These are phyloP conservation scores for Magnolia officinalis DNA, from an alignment of 164 flowering plant species.

Conservation along the genomic window DNA sequence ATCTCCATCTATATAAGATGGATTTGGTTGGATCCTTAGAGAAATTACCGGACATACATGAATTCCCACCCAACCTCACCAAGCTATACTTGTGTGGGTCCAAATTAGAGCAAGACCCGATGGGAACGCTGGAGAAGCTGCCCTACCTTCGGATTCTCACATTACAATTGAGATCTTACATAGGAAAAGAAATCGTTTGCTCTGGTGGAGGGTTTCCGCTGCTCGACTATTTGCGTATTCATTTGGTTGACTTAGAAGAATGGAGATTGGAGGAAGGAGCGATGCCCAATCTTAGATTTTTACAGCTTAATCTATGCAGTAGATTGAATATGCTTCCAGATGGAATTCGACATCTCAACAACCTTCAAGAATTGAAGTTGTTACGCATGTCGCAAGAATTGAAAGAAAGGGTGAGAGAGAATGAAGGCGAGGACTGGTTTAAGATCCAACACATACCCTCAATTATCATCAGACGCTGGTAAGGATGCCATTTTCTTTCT, in stretches of 20 bases:
- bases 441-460: constrained; percentile 13
- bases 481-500: no score
- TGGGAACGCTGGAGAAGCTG: constrained; percentile 20
- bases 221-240: constrained; percentile 9
- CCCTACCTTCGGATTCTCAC: constrained; percentile 10
- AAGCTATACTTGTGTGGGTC: constrained; percentile 4
- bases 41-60: constrained; percentile 1
- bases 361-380: constrained; percentile 18
- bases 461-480: not conserved
- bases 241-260: constrained; percentile 4
- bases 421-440: constrained; percentile 9
- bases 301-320: not conserved
- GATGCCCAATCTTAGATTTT: constrained; percentile 19
- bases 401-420: not conserved
- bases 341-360: constrained; percentile 18
- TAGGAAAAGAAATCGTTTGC: constrained; percentile 21
- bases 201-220: constrained; percentile 24
- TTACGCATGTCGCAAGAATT: constrained; percentile 10
- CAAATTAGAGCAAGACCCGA: constrained; percentile 10
- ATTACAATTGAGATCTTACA: not conserved
- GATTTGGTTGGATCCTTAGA: constrained; percentile 10
- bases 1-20: constrained; percentile 8
- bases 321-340: constrained; percentile 21
- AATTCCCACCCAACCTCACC: constrained; percentile 18
- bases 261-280: constrained; percentile 26